Conservation (phyloP, 1,284 basidiomycete species). For the Ustilago nuda region DNA sequence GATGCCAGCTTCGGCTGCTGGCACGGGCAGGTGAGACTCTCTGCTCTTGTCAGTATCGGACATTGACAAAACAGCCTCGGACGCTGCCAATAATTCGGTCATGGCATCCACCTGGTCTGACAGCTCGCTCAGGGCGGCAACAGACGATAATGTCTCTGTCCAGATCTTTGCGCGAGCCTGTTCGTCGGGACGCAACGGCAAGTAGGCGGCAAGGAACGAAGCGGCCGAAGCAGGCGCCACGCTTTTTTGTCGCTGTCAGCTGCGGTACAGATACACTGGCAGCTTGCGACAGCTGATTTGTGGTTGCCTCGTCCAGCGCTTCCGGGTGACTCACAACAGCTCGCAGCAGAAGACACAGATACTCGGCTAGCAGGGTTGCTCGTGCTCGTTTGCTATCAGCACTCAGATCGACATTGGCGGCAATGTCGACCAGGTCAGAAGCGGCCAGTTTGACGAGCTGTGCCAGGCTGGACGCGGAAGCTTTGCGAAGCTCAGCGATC, state of each 20-base stretch:
- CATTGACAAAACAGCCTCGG: slow-evolving; percentile 20
- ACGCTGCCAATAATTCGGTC: slow-evolving; percentile 37
- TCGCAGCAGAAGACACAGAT: slow-evolving; percentile 26
- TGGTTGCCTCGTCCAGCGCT: slow-evolving; percentile 12
- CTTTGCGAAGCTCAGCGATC: slow-evolving; percentile 12
- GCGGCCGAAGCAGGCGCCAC: slow-evolving; percentile 31
- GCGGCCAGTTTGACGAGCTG: slow-evolving; percentile 15
- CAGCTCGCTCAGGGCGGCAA: slow-evolving; percentile 24
- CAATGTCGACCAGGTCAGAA: slow-evolving; percentile 12
- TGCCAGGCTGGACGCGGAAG: slow-evolving; percentile 20
- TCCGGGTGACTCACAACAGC: slow-evolving; percentile 26
- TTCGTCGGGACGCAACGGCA: slow-evolving; percentile 27
- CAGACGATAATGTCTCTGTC: slow-evolving; percentile 41
- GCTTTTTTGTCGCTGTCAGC: slow-evolving; percentile 22
- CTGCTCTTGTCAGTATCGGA: not conserved
- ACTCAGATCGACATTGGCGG: not conserved
- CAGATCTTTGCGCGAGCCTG: slow-evolving; percentile 31
- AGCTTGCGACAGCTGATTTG: slow-evolving; percentile 19
- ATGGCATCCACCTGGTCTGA: slow-evolving; percentile 45
- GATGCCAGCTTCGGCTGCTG: slow-evolving; percentile 28
- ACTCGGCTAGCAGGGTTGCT: slow-evolving; percentile 31
- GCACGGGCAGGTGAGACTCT: slow-evolving; percentile 18
- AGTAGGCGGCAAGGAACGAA: slow-evolving; percentile 32
- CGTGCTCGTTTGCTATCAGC: slow-evolving; percentile 15
- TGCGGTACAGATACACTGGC: slow-evolving; percentile 27